These are phyloP conservation scores for Fraxinus floribunda DNA, from an alignment of 305 asterid genomes.

Conservation along the genomic window DNA sequence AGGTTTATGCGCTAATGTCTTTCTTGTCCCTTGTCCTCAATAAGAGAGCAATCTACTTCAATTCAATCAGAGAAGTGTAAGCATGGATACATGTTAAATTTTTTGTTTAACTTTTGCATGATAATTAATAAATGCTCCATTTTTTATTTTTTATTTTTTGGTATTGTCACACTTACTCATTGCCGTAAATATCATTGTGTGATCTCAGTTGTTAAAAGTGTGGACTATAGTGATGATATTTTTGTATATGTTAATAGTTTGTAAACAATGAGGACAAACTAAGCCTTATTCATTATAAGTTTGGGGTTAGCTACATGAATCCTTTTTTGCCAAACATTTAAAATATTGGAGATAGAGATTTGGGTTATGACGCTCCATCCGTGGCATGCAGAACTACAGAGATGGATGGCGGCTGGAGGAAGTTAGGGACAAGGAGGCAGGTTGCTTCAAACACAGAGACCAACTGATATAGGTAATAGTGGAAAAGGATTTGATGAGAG, in stretches of 20 bases:
- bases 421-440: neutral
- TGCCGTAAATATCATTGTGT: neutral
- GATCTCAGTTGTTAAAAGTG: neutral
- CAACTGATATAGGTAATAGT: neutral
- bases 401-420: neutral
- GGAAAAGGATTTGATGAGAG: neutral
- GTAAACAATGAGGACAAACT: neutral
- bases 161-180: neutral
- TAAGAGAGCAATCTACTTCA: slow-evolving; percentile 82
- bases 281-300: neutral
- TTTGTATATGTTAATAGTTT: neutral
- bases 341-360: neutral
- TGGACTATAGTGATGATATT: neutral
- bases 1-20: slow-evolving; percentile 96
- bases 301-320: neutral
- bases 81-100: slow-evolving; percentile 26
- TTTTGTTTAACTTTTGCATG: neutral
- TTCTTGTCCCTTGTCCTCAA: slow-evolving; percentile 81
- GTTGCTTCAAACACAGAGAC: neutral
- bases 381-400: neutral
- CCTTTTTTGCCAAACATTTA: neutral
- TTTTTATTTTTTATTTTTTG: neutral
- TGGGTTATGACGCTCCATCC: neutral
- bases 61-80: slow-evolving; percentile 96
- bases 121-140: slow-evolving; percentile 5